A percentile compares a stretch with the other conserved stretches of the same genome.
Evolutionary conservation across 2,329 filamentous ascomycete species (phyloP).

Genomic region (Sordariomycetes sp.): DNA sequence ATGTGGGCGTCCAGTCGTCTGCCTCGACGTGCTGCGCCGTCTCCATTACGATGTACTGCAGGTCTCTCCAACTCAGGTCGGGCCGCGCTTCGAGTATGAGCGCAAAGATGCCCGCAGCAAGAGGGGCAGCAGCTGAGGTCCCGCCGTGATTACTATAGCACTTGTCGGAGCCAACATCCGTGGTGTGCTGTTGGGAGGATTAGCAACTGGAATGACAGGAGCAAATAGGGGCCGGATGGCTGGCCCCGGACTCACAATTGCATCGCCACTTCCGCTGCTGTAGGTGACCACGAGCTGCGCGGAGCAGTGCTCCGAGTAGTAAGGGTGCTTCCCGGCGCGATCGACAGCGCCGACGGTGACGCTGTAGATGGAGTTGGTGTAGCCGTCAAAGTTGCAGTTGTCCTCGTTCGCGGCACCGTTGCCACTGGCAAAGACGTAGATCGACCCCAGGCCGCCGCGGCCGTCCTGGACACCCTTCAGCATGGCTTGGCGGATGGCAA

Average conservation of each 20-base stretch:
- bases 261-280: slow-evolving; percentile 77
- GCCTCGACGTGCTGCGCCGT: slow-evolving; percentile 69
- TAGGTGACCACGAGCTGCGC: slow-evolving; percentile 94
- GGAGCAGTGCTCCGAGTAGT: slow-evolving; percentile 93
- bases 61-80: slow-evolving; percentile 82
- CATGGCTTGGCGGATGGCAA: slow-evolving; percentile 83
- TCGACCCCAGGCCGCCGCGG: slow-evolving; percentile 68
- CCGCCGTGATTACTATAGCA: slow-evolving; percentile 82
- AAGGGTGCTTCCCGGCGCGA: slow-evolving; percentile 73
- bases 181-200: slow-evolving; percentile 53
- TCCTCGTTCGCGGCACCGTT: slow-evolving; percentile 81
- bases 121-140: slow-evolving; percentile 86
- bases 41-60: slow-evolving; percentile 81
- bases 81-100: slow-evolving; percentile 75
- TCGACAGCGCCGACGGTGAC: slow-evolving; percentile 94
- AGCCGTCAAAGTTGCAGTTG: slow-evolving; percentile 99
- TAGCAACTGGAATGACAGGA: neutral
- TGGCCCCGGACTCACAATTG: slow-evolving; percentile 45
- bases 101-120: slow-evolving; percentile 86
- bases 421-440: slow-evolving; percentile 94
- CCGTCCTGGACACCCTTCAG: slow-evolving; percentile 85
- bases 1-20: slow-evolving; percentile 63
- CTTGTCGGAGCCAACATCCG: slow-evolving; percentile 72
- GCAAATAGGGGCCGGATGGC: too few species aligned
- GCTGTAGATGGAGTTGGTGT: slow-evolving; percentile 98